Evolutionary conservation across 345 rosid genomes (phyloP).

Genomic region (Boechera stricta): DNA sequence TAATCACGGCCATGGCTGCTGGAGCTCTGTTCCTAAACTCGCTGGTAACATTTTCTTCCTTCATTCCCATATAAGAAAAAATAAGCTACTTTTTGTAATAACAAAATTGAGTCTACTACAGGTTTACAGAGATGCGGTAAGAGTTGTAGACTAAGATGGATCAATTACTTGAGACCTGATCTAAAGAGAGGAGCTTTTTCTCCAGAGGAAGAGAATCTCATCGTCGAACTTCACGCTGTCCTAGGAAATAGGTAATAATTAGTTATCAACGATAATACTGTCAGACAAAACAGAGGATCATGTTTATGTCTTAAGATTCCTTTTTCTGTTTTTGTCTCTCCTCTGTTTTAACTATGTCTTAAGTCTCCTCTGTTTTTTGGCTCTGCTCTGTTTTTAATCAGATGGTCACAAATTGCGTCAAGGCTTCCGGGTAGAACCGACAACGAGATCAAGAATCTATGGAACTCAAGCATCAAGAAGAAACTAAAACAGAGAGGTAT

Average conservation of each 20-base stretch:
- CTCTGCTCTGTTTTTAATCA: constrained; percentile 35
- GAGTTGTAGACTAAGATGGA: constrained; percentile 86
- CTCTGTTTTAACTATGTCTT: constrained; percentile 24
- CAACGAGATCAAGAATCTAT: constrained; percentile 69
- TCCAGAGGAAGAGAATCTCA: constrained; percentile 74
- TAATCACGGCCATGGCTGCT: constrained; percentile 78
- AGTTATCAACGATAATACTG: neutral
- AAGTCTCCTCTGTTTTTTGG: constrained; percentile 24
- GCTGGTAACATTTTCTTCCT: constrained; percentile 58
- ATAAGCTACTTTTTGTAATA: neutral
- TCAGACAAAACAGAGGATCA: constrained; percentile 19
- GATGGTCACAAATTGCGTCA: constrained; percentile 77
- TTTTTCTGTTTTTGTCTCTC: constrained; percentile 9
- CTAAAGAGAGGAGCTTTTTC: constrained; percentile 90
- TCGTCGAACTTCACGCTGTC: constrained; percentile 73
- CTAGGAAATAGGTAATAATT: constrained; percentile 69
- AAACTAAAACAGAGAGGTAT: constrained; percentile 66
- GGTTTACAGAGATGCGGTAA: constrained; percentile 86
- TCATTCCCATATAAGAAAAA: neutral
- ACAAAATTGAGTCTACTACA: constrained; percentile 29
- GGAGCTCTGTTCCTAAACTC: constrained; percentile 88
- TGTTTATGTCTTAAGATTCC: neutral
- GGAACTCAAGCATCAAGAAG: constrained; percentile 75
- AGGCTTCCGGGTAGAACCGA: constrained; percentile 69
- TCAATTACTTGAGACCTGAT: constrained; percentile 86